A percentile compares a stretch with the other conserved stretches of the same genome.
Conservation (phyloP, 2,329 filamentous ascomycete genomes). For the Colletotrichum ledebouriae region DNA sequence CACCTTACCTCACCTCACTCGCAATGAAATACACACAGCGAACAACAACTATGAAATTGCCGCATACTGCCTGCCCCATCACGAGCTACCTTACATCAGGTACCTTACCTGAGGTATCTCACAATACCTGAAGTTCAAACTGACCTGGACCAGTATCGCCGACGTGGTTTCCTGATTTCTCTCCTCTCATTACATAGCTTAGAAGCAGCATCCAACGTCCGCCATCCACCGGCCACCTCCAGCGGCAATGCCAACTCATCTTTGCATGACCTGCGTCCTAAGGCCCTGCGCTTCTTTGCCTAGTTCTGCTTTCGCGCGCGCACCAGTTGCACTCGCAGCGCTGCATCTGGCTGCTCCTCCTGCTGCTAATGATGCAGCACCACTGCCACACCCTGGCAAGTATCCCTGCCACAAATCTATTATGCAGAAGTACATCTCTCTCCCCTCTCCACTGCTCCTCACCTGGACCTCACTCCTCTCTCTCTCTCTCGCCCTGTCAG, state of each 20-base stretch:
- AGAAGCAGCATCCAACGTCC: constrained; percentile 9
- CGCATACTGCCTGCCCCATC: too few relatives aligned
- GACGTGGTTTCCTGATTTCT: too few relatives aligned
- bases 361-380: constrained; percentile 16
- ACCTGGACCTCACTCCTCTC: constrained; percentile 9
- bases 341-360: constrained; percentile 27
- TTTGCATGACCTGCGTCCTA: constrained; percentile 78
- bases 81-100: too few relatives aligned
- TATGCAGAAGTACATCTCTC: constrained; percentile 2
- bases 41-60: background rate
- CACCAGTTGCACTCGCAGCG: constrained; percentile 26
- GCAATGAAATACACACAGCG: background rate
- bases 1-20: background rate
- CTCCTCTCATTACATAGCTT: background rate
- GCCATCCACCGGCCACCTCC: constrained; percentile 10
- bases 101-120: too few relatives aligned
- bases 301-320: constrained; percentile 54
- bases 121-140: too few relatives aligned
- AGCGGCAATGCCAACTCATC: constrained; percentile 80
- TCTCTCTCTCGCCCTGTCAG: background rate
- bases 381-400: background rate
- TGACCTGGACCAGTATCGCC: too few relatives aligned
- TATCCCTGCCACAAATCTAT: background rate
- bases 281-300: constrained; percentile 57
- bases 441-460: constrained; percentile 7